Conservation (phyloP, 2,329 filamentous ascomycete genomes). For the Teratosphaeriaceae sp. region DNA sequence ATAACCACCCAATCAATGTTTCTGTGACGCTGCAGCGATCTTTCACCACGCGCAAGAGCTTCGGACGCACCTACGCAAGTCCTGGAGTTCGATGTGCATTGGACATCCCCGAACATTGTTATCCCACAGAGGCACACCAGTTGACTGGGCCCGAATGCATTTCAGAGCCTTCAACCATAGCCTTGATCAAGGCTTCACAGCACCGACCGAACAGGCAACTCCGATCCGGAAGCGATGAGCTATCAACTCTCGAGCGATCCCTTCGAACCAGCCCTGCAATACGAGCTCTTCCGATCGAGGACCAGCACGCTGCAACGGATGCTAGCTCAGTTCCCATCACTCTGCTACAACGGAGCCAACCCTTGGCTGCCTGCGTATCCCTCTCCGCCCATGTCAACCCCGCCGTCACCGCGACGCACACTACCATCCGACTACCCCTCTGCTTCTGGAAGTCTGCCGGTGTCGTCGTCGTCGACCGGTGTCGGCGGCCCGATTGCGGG, state of each 20-base stretch:
- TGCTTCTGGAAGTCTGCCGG: neutral
- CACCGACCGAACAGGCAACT: neutral
- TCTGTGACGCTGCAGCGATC: too few relatives aligned
- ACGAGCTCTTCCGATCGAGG: neutral
- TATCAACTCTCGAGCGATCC: neutral
- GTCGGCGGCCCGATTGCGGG: neutral
- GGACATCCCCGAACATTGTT: too few relatives aligned
- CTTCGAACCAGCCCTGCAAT: neutral
- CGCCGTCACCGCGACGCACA: constrained; percentile 34
- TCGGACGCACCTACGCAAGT: too few relatives aligned
- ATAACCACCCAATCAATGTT: neutral
- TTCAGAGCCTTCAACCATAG: neutral
- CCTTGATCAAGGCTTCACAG: neutral
- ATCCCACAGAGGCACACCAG: too few relatives aligned
- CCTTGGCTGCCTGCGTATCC: constrained; percentile 29
- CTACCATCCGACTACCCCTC: constrained; percentile 1
- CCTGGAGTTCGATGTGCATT: too few relatives aligned
- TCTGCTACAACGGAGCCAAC: constrained; percentile 2
- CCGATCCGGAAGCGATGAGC: neutral
- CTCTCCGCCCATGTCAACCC: constrained; percentile 47
- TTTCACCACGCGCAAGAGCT: too few relatives aligned
- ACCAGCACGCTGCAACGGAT: neutral
- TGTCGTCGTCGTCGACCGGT: neutral
- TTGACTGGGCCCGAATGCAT: too few relatives aligned
- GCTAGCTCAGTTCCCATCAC: neutral